Evolutionary conservation across 2,329 filamentous ascomycete species (phyloP).

Genomic region (Akanthomyces lecanii): DNA sequence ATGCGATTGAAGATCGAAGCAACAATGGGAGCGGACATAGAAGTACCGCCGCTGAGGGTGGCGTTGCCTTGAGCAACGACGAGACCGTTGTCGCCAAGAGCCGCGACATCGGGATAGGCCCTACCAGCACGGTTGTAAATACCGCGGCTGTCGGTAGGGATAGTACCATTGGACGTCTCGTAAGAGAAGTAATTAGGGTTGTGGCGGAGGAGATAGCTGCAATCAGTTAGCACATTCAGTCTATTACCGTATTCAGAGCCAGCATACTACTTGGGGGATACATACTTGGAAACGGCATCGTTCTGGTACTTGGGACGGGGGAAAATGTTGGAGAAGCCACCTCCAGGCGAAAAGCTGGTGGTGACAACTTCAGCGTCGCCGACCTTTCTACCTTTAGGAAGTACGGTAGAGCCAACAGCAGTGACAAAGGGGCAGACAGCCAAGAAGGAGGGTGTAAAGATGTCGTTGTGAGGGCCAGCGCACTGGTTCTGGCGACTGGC

Average conservation of each 20-base stretch:
- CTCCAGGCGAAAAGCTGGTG: constrained; percentile 40
- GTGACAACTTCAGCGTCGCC: constrained; percentile 43
- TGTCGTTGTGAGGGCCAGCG: constrained; percentile 17
- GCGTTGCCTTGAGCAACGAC: constrained; percentile 39
- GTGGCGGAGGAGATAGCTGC: constrained; percentile 30
- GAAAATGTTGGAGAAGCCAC: constrained; percentile 34
- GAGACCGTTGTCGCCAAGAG: constrained; percentile 40
- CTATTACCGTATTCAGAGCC: too few species aligned
- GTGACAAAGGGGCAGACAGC: constrained; percentile 43
- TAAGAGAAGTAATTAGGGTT: constrained; percentile 22
- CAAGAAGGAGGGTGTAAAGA: constrained; percentile 34
- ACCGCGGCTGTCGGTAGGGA: constrained; percentile 34
- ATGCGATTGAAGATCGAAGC: constrained; percentile 21
- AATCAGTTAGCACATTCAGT: constrained; percentile 20
- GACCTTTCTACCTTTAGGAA: constrained; percentile 37
- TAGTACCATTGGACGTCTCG: constrained; percentile 29
- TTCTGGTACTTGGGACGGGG: constrained; percentile 43
- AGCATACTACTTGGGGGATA: not conserved
- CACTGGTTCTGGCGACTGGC: constrained; percentile 22
- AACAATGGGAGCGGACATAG: constrained; percentile 20
- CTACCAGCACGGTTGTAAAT: constrained; percentile 38
- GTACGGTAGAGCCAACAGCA: constrained; percentile 46
- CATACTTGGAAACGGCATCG: constrained; percentile 29
- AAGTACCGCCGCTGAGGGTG: constrained; percentile 38
- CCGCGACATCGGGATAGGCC: constrained; percentile 42